Evolutionary conservation across 2,329 filamentous ascomycete species (phyloP).

Genomic region (Mycosphaerella sp.): DNA sequence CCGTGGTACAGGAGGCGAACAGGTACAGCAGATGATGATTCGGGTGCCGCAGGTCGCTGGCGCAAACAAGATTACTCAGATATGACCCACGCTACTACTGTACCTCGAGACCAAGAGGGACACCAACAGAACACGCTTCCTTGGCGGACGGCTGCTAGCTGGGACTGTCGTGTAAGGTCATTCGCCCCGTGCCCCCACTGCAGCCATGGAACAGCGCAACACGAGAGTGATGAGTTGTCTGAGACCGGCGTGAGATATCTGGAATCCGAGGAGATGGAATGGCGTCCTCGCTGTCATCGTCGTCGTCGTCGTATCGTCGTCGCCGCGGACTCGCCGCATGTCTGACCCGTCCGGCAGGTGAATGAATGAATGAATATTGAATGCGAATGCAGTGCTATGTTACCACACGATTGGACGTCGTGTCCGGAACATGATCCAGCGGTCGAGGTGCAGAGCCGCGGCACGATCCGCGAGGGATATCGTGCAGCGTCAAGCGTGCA

Average conservation of each 20-base stretch:
- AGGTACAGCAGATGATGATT: constrained; percentile 6
- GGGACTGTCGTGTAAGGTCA: not conserved
- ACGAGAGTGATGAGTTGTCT: constrained; percentile 6
- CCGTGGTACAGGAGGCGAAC: constrained; percentile 22
- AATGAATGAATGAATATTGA: not conserved
- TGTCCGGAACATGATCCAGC: not conserved
- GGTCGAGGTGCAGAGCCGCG: not conserved
- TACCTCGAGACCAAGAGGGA: not conserved
- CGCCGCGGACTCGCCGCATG: not conserved
- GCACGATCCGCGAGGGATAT: not conserved
- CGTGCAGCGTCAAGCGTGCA: constrained; percentile 5
- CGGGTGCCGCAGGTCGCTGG: constrained; percentile 7
- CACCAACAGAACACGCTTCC: not conserved
- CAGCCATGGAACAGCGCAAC: not conserved
- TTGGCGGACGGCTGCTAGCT: constrained; percentile 3
- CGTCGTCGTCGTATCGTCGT: too few relatives aligned
- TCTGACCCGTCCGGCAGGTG: not conserved
- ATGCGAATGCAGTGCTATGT: not conserved
- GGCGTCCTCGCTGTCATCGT: not conserved
- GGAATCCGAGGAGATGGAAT: not conserved
- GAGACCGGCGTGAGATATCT: not conserved
- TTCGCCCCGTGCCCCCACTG: not conserved
- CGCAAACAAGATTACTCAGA: constrained; percentile 10
- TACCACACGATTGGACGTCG: not conserved
- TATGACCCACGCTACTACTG: constrained; percentile 2